Base-by-base conservation (phyloP, 1,139 yeast genomes). In the Kodamaea alishanica region DNA sequence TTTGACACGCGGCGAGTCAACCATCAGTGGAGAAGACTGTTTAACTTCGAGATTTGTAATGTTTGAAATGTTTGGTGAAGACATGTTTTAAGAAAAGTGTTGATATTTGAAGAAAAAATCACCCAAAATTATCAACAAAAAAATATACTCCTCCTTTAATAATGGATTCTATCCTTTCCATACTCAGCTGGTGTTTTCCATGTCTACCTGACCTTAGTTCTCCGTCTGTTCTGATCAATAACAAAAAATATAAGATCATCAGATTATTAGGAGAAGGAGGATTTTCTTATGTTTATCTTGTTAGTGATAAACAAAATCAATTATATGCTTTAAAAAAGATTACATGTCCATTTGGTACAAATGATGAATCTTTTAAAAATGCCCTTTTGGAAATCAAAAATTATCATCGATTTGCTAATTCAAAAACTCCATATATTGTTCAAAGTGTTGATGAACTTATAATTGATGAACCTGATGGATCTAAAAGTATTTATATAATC, bases 211-310 rank as follows among this genome's bases (percentile, higher is more conserved):
- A 55, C 34, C 40, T 70, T 34, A 47, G 73, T 32, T 58, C 69
- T 6, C 84, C 84, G 0, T 65, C 63, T 8, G 56, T 80, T 6
- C 48, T 65, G n/a, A 70, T 82, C 44, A 79, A 80, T 51, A 73
- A 66, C 44, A 59, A 63, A 28, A 61, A 59, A 32, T 80, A 77
- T 58, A 67, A 61, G 46, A 83, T 90, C n/a, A 63, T 79, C 36
- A 75, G 79, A 45, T 70, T 90, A 20, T 64, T 90, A 6, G 96
- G 96, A 7, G 97, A 89, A 63, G 95, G 96, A 1, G 95, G 95
- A 6, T 85, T 85, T 55, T 82, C 95, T 1, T 88, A 84, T 52
- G 95, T 88, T n/a, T 90, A 90, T 54, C 67, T 88, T 28, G 96
- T 88, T 6, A 47, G 61, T 8, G 60, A 54, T 28, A 71, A 74